phyloP scores from a whole-genome alignment of 2,329 filamentous ascomycete genomes.

The Pseudocercospora pini-densiflorae region DNA sequence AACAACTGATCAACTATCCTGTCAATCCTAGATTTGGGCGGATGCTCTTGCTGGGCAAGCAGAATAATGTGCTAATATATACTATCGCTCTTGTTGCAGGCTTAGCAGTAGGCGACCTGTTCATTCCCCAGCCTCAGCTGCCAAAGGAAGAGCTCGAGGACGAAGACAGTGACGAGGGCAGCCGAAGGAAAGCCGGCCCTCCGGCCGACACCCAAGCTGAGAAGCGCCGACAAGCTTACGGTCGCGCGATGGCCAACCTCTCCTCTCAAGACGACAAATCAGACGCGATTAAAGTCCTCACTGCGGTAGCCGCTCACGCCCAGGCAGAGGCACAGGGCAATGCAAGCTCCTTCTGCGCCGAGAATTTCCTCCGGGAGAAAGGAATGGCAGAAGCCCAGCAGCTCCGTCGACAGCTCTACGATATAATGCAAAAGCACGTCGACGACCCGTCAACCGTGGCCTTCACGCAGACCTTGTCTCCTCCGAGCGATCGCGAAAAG shows the following conservation, averaged over 20 bases:
- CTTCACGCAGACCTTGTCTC: conserved; percentile 50
- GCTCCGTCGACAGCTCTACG: conserved; percentile 79
- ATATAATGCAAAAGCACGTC: conserved; percentile 66
- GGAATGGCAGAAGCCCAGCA: conserved; percentile 84
- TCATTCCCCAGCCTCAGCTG: conserved; percentile 79
- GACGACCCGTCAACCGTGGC: conserved; percentile 36
- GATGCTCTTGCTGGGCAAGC: conserved; percentile 86
- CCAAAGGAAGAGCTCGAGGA: conserved; percentile 31
- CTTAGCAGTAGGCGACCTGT: conserved; percentile 85
- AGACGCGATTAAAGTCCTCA: conserved; percentile 88
- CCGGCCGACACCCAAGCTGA: conserved; percentile 64
- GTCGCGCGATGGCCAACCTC: conserved; percentile 77
- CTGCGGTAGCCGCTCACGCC: conserved; percentile 85
- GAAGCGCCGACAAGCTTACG: conserved; percentile 66
- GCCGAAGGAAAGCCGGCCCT: conserved; percentile 55
- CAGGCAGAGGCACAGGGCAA: conserved; percentile 47
- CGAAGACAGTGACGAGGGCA: conserved; percentile 43
- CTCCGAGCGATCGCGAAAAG: conserved; percentile 67
- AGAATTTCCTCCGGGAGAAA: conserved; percentile 86
- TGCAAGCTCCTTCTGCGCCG: conserved; percentile 67
- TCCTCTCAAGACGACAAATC: conserved; percentile 79
- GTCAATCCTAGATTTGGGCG: conserved; percentile 88
- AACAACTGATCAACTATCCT: conserved; percentile 85
- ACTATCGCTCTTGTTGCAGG: conserved; percentile 88
- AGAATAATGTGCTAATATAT: conserved; percentile 80